Evolutionary conservation across 2,329 filamentous ascomycete species (phyloP), one percentile per base, ranked within the genome.

Genomic region (Ambrosiella xylebori): DNA sequence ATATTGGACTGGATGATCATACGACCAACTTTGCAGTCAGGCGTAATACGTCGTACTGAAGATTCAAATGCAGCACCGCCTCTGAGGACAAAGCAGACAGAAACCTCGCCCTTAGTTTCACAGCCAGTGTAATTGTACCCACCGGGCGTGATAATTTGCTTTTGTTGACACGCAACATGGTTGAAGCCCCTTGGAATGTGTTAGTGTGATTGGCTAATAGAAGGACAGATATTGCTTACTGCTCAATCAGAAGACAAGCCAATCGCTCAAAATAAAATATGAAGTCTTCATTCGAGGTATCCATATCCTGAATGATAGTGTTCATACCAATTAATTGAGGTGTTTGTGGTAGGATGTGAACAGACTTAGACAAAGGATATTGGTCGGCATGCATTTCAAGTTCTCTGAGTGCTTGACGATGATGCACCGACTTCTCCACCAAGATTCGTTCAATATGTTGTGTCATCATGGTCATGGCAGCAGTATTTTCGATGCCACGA

Each of bases 261-360:
- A 97, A 74, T 41, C 93, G 81, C 70, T 98, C 89, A 69, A 97
- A 96, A 71, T 97, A 97, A 71, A 97, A 97, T 62, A 95, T 88
- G 68, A 96, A 97, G 64, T 97, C 90, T 67, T 95, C 91, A 47
- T 87, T 79, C 6, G 78, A 74, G 0, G 88, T 91, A 53, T 82
- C 78, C 15, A 86, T 84, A 64, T 93, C 79, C 66, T 94, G 85
- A 45, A 98, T 80, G 59, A 96, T 86, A 0, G 90, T 96, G 68
- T 88, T 90, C 79, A 98, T 95, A 52, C 83, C 90, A 59, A 76
- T 77, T 57, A 96, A 76, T 69, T 98, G 93, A 7, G 83, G 79
- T 1, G 86, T 95, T 61, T 86, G 78, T 49, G 84, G 76, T 59
- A 97, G 72, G 13, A 94, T 70, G 4, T 85, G 74, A 40, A 95